Evolutionary conservation across 306 rosid species (phyloP).

Genomic region (Vigna mungo): DNA sequence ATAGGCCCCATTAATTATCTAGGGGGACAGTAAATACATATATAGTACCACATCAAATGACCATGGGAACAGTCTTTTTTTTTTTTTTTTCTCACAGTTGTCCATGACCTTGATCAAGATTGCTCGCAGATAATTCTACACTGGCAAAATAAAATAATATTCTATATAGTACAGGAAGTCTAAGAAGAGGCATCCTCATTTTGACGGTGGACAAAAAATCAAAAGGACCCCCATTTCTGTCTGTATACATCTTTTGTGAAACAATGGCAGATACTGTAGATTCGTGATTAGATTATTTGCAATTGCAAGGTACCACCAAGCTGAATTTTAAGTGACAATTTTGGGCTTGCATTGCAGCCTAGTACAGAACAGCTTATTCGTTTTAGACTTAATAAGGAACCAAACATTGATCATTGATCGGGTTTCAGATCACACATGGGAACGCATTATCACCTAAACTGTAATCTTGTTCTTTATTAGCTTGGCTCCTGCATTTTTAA

Average conservation of each 20-base stretch:
- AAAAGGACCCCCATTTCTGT: slow-evolving; percentile 38
- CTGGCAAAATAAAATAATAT: neutral
- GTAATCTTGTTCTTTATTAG: slow-evolving; percentile 26
- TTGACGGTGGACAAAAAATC: slow-evolving; percentile 58
- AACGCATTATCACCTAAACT: slow-evolving; percentile 42
- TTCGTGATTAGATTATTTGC: slow-evolving; percentile 43
- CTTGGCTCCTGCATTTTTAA: slow-evolving; percentile 24
- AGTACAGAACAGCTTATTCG: slow-evolving; percentile 34
- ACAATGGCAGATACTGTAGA: slow-evolving; percentile 33
- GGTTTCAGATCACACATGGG: slow-evolving; percentile 49
- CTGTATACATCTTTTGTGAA: slow-evolving; percentile 24
- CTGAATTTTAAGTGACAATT: slow-evolving; percentile 21
- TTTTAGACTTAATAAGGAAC: slow-evolving; percentile 24
- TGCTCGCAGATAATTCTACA: slow-evolving; percentile 18
- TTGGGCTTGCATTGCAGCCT: neutral
- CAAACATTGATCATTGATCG: slow-evolving; percentile 16
- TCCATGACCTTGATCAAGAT: neutral
- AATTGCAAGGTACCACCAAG: slow-evolving; percentile 24
- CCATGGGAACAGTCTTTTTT: slow-evolving; percentile 26
- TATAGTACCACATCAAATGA: slow-evolving; percentile 44
- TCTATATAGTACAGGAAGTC: neutral
- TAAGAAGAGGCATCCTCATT: slow-evolving; percentile 23
- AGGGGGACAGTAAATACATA: slow-evolving; percentile 37
- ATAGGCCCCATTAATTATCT: slow-evolving; percentile 37
- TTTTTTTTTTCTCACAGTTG: neutral